Evolutionary conservation across 1,139 yeast species (phyloP).

Genomic region (Geotrichum histeridarum): DNA sequence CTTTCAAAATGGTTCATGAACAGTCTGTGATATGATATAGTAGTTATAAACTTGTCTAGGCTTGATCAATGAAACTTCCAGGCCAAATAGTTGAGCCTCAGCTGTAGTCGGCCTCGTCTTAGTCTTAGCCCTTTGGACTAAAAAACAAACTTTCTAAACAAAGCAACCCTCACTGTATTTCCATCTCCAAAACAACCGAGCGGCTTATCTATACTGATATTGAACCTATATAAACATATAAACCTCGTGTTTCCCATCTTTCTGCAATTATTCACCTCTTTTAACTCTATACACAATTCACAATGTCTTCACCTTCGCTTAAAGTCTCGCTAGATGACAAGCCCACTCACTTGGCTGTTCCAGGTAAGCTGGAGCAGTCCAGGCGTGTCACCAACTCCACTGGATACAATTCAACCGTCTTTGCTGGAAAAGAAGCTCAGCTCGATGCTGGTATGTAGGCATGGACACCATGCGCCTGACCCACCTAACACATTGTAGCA

Average conservation of each 20-base stretch:
- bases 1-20: no score
- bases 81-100: background rate
- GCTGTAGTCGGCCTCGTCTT: background rate
- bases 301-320: slow-evolving; percentile 1
- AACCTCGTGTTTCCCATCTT: background rate
- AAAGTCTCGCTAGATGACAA: background rate
- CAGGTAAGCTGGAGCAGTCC: slow-evolving; percentile 7
- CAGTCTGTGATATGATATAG: no score
- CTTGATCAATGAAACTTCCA: no score
- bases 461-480: background rate
- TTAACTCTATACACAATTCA: background rate
- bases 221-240: background rate
- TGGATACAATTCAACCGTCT: slow-evolving; percentile 72
- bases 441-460: slow-evolving; percentile 45
- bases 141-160: background rate
- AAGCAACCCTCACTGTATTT: background rate
- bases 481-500: slow-evolving; percentile 38
- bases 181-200: no score
- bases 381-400: slow-evolving; percentile 18
- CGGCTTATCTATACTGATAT: no score
- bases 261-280: background rate
- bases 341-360: slow-evolving; percentile 9
- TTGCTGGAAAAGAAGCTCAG: slow-evolving; percentile 77
- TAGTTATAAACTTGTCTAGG: no score
- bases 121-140: no score